A percentile compares a stretch with the other conserved stretches of the same genome.
Evolutionary conservation across 225 moss, liverwort and hornwort genomes (phyloP).

Genomic region (Antitrichia curtipendula): DNA sequence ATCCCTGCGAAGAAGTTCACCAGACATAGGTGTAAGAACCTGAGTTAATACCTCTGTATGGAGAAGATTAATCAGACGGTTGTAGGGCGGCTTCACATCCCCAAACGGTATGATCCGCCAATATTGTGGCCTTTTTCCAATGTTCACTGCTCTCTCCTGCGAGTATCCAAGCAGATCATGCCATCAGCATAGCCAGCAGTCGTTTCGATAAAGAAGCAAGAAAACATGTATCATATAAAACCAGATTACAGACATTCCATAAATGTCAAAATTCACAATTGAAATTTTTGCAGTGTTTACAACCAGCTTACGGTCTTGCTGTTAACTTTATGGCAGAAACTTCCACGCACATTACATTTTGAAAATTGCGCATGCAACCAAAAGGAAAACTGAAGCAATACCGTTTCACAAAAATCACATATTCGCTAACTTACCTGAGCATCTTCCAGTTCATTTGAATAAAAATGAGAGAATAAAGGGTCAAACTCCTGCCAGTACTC

Average conservation of each 20-base stretch:
- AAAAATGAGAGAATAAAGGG: conserved; percentile 88
- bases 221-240: background rate
- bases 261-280: background rate
- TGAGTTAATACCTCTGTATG: conserved; percentile 38
- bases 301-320: background rate
- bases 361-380: background rate
- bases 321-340: background rate
- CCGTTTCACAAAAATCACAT: background rate
- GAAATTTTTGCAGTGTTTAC: background rate
- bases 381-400: background rate
- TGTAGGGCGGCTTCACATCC: conserved; percentile 25
- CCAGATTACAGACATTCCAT: background rate
- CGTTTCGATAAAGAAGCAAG: background rate
- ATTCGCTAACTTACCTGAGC: conserved; percentile 62
- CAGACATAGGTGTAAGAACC: background rate
- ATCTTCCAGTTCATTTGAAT: conserved; percentile 79
- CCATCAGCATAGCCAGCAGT: background rate
- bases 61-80: conserved; percentile 51
- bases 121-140: conserved; percentile 45
- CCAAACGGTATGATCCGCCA: conserved; percentile 33
- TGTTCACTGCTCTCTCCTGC: conserved; percentile 47
- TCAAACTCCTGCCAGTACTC: conserved; percentile 97
- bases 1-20: background rate
- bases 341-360: background rate
- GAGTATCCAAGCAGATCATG: background rate